Conservation (phyloP, 441 rosid species). For the Jatropha podagrica region DNA sequence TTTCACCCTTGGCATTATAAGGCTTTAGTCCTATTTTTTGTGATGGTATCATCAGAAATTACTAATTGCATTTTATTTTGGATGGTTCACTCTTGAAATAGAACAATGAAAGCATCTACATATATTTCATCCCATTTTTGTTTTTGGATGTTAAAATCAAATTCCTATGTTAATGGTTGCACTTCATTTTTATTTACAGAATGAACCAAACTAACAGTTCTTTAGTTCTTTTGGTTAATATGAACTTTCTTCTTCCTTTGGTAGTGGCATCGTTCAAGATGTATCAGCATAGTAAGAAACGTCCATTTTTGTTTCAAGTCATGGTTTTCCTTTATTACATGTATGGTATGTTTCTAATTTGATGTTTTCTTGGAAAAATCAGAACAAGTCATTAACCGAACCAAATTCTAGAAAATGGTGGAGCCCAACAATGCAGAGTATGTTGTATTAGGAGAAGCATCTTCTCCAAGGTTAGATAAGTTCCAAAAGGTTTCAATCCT, state of each 20-base stretch:
- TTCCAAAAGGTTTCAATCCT: slow-evolving; percentile 51
- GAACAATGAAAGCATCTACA: neutral
- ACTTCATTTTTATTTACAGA: neutral
- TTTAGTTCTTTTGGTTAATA: neutral
- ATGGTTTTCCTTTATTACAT: neutral
- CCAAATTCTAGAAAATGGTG: neutral
- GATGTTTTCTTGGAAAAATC: neutral
- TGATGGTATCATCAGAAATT: neutral
- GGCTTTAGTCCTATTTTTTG: neutral
- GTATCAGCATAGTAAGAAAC: neutral
- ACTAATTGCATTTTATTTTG: too few relatives aligned
- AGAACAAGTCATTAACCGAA: neutral
- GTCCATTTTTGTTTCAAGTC: neutral
- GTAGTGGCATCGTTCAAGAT: neutral
- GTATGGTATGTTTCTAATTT: neutral
- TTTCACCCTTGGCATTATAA: too few relatives aligned
- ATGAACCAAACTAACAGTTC: neutral
- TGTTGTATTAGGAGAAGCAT: slow-evolving; percentile 13
- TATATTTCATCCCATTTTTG: neutral
- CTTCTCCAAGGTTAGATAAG: slow-evolving; percentile 37
- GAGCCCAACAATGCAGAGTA: slow-evolving; percentile 13
- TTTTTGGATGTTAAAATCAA: neutral
- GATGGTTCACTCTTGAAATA: neutral
- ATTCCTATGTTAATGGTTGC: neutral
- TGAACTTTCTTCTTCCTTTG: neutral